Percentiles rank a stretch among this genome's conserved stretches.
These are phyloP conservation scores for Didymella arachidicola DNA, from an alignment of 2,329 filamentous ascomycete species.

Conservation along the genomic window DNA sequence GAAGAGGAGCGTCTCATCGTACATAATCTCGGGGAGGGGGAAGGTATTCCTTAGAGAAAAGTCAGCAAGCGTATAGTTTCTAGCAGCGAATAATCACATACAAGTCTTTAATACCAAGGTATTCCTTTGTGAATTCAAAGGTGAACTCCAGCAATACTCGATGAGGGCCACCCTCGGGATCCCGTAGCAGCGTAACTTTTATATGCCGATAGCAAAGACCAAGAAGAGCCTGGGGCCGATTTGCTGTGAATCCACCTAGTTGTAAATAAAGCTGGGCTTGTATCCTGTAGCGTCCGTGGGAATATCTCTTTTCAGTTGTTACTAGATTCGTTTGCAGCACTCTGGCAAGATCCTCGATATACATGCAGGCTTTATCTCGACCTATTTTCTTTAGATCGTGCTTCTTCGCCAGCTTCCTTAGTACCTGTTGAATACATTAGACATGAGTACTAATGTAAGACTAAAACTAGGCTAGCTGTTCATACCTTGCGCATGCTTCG, in stretches of 20 bases:
- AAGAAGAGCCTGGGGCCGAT: constrained; percentile 6
- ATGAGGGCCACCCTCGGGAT: constrained; percentile 18
- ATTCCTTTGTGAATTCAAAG: constrained; percentile 17
- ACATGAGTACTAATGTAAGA: not conserved
- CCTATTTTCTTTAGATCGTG: constrained; percentile 23
- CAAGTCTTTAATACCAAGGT: constrained; percentile 4
- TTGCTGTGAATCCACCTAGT: constrained; percentile 25
- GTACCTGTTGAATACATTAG: constrained; percentile 14
- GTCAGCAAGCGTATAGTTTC: not conserved
- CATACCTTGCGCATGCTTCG: not conserved
- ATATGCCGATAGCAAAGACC: constrained; percentile 19
- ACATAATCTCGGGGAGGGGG: constrained; percentile 33
- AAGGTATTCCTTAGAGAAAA: not conserved
- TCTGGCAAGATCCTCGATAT: constrained; percentile 27
- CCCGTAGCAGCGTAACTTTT: constrained; percentile 14
- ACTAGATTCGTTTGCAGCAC: constrained; percentile 32
- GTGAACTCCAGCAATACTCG: constrained; percentile 20
- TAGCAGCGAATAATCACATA: not conserved
- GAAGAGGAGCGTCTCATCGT: constrained; percentile 42
- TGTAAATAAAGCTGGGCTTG: constrained; percentile 28
- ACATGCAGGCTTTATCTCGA: constrained; percentile 26
- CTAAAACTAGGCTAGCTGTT: constrained; percentile 4
- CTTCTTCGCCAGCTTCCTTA: constrained; percentile 27
- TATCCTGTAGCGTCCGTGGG: constrained; percentile 25
- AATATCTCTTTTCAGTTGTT: constrained; percentile 27